Evolutionary conservation across 2,329 filamentous ascomycete genomes (phyloP).

Genomic region (Zasmidium angulare): DNA sequence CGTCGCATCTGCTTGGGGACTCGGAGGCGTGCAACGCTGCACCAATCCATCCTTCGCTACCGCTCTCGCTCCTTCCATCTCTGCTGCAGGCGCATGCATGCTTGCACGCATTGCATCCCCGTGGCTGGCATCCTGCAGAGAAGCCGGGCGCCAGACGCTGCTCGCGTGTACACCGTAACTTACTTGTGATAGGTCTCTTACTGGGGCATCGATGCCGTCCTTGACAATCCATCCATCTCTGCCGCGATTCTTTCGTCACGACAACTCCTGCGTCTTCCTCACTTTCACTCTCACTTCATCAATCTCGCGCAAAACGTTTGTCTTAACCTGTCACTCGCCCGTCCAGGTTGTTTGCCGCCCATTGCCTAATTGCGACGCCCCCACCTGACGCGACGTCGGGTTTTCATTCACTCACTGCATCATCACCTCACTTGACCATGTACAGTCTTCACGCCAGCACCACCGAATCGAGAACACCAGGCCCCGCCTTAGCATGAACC

Average conservation of each 20-base stretch:
- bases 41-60: slow-evolving; percentile 17
- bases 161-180: slow-evolving; percentile 24
- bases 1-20: slow-evolving; percentile 6
- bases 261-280: slow-evolving; percentile 1
- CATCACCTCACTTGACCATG: slow-evolving; percentile 1
- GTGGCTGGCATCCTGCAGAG: no score
- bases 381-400: neutral
- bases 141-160: neutral
- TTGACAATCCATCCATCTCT: no score
- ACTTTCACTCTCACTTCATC: slow-evolving; percentile 1
- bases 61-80: neutral
- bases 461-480: neutral
- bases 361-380: neutral
- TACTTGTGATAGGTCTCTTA: slow-evolving; percentile 10
- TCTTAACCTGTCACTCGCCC: neutral
- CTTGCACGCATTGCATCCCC: neutral
- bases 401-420: neutral
- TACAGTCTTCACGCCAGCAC: neutral
- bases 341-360: neutral
- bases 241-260: no score
- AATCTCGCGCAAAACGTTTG: slow-evolving; percentile 4
- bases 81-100: neutral
- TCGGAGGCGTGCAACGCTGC: slow-evolving; percentile 20
- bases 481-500: neutral
- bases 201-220: no score